Evolutionary conservation across 2,329 filamentous ascomycete species (phyloP).

Genomic region (Aspergillus fijiensis): DNA sequence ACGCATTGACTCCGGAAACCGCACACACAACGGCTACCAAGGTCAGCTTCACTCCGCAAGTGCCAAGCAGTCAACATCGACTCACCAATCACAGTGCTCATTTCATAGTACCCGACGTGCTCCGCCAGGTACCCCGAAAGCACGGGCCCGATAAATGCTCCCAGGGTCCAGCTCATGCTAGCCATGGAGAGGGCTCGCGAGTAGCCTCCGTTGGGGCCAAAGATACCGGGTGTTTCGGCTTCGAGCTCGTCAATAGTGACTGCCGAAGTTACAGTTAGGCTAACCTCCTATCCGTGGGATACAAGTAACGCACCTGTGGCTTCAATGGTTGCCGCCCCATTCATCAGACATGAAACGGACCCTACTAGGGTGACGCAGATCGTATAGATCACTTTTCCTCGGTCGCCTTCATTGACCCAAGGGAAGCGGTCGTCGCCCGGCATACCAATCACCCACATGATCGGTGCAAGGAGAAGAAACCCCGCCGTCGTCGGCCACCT

Average conservation of each 20-base stretch:
- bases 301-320: constrained; percentile 27
- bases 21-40: constrained; percentile 18
- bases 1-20: constrained; percentile 13
- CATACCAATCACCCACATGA: constrained; percentile 30
- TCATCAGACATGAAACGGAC: constrained; percentile 24
- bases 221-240: constrained; percentile 22
- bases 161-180: constrained; percentile 26
- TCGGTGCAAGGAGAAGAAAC: constrained; percentile 22
- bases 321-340: constrained; percentile 31
- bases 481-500: constrained; percentile 26
- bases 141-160: constrained; percentile 25
- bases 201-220: constrained; percentile 28
- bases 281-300: not conserved
- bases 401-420: constrained; percentile 21
- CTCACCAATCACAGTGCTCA: constrained; percentile 22
- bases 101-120: constrained; percentile 23
- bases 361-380: constrained; percentile 22
- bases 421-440: constrained; percentile 29
- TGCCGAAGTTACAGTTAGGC: not conserved
- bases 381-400: constrained; percentile 25
- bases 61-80: not conserved
- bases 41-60: not conserved
- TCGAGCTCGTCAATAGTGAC: constrained; percentile 25
- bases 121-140: constrained; percentile 22
- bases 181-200: constrained; percentile 26